Conservation (phyloP, 768 basidiomycete genomes). For the Chlorophyllum brunneum region DNA sequence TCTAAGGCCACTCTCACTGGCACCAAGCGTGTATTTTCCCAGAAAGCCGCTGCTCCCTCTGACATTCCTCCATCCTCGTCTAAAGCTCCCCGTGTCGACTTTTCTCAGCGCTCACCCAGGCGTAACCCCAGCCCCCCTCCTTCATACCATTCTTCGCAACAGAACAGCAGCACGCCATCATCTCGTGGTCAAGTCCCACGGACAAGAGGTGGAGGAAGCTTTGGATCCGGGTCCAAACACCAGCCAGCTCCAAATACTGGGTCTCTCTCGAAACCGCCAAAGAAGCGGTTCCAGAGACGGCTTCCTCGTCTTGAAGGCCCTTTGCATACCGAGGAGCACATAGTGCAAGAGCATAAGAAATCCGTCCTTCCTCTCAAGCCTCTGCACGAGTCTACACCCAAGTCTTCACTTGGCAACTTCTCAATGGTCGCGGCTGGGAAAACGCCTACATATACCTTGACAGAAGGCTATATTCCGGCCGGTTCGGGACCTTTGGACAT, state of each 20-base stretch:
- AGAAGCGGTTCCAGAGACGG: conserved; percentile 10
- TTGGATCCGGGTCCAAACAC: conserved; percentile 9
- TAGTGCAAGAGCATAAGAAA: conserved; percentile 27
- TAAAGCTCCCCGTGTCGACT: conserved; percentile 28
- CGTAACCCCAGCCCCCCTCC: conserved; percentile 16
- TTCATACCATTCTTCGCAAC: background rate
- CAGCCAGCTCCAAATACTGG: conserved; percentile 4
- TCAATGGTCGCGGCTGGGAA: conserved; percentile 23
- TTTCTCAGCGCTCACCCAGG: conserved; percentile 17
- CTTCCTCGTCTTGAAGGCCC: conserved; percentile 27
- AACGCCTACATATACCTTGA: conserved; percentile 29
- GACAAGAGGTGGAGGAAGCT: conserved; percentile 2
- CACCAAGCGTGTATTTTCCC: conserved; percentile 46
- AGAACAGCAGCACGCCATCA: too few species aligned
- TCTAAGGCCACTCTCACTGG: conserved; percentile 13
- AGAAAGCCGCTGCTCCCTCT: conserved; percentile 29
- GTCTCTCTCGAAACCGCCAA: conserved; percentile 3
- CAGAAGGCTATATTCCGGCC: conserved; percentile 25
- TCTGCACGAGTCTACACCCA: conserved; percentile 31
- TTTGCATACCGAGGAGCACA: conserved; percentile 30
- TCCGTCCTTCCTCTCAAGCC: conserved; percentile 27
- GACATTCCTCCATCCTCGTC: conserved; percentile 15
- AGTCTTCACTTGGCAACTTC: conserved; percentile 39
- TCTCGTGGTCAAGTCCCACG: conserved; percentile 7
- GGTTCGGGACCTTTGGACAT: conserved; percentile 22